Base-by-base conservation (phyloP, 73 alveolate species). In the Stentor coeruleus region DNA sequence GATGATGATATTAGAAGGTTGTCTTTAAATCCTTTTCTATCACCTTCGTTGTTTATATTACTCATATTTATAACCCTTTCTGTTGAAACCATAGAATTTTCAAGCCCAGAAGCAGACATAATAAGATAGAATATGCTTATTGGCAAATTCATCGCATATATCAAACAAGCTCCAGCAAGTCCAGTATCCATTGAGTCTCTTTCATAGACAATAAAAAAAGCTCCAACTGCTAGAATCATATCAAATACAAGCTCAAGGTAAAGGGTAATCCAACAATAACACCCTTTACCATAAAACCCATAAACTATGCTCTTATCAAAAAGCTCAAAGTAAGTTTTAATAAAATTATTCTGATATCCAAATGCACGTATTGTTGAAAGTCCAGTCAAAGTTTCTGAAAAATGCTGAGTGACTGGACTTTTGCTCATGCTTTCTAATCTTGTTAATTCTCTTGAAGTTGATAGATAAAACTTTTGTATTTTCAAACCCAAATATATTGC, bases 321-420 rank as follows among this genome's bases (percentile, higher is more conserved):
- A 14, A 66, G 39, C 0, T 26, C 26, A 66, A 11, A 66, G 37
- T 66, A 28, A 28, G n/a, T 66, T 31, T 66, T 26, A 1, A 28
- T 66, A 66, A 66, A 66, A 2, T 26, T 20, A 20, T 20, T 31
- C 1, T 2, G n/a, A 1, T 26, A 40, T 41, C 88, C 77, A 88
- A 89, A 96, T 31, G 99, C 98, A 28, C 99, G 85, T 28, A 96
- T 96, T 28, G 92, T 74, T n/a, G 91, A 74, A 11, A 90, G 82
- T 35, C 99, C 99, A 30, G 91, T 89, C 6, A 96, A 84, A 15
- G 98, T 94, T 88, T 94, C 98, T 39, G 95, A 83, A 36, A 95
- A 91, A 80, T 85, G 91, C 58, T 90, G 80, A 39, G 94, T 83
- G 33, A 96, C 89, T 0, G 99, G 99, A 4, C 97, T 82, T 38